Evolutionary conservation across 257 asterid genomes (phyloP).

Genomic region (Sherardia arvensis): DNA sequence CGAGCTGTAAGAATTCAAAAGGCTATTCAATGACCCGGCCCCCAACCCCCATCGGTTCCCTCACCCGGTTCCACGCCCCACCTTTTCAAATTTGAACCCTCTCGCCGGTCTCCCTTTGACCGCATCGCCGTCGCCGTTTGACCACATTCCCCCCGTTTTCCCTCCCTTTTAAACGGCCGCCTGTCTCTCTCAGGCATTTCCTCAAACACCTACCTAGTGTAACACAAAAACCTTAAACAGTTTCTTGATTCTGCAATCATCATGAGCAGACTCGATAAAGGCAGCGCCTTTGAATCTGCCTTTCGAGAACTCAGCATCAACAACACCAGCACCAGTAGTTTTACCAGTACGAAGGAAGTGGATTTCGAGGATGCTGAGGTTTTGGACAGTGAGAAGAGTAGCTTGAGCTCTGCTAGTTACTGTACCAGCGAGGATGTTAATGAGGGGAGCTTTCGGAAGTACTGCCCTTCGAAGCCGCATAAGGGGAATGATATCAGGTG

Average conservation of each 20-base stretch:
- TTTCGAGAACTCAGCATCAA: constrained; percentile 37
- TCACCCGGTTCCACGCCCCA: constrained; percentile 25
- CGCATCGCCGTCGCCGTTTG: constrained; percentile 61
- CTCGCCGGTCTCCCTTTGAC: constrained; percentile 44
- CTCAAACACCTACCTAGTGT: constrained; percentile 28
- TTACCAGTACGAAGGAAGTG: constrained; percentile 32
- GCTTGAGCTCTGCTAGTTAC: constrained; percentile 29
- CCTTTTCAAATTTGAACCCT: constrained; percentile 59
- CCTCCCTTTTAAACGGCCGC: constrained; percentile 25
- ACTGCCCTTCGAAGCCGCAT: constrained; percentile 66
- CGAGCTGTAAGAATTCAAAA: constrained; percentile 37
- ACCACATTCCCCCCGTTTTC: constrained; percentile 32
- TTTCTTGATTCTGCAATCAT: constrained; percentile 22
- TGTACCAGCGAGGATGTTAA: constrained; percentile 24
- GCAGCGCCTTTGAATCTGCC: constrained; percentile 21
- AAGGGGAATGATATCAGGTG: constrained; percentile 67
- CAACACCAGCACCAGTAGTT: constrained; percentile 38
- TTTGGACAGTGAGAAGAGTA: constrained; percentile 30
- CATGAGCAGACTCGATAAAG: constrained; percentile 34
- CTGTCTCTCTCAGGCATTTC: constrained; percentile 35
- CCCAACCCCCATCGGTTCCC: constrained; percentile 40
- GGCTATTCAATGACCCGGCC: constrained; percentile 16
- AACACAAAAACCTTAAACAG: no score
- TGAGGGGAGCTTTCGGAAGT: constrained; percentile 49
- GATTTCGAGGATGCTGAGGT: constrained; percentile 16